These are phyloP conservation scores for Tulasnella sp. DNA, from an alignment of 768 basidiomycete genomes.

Conservation along the genomic window DNA sequence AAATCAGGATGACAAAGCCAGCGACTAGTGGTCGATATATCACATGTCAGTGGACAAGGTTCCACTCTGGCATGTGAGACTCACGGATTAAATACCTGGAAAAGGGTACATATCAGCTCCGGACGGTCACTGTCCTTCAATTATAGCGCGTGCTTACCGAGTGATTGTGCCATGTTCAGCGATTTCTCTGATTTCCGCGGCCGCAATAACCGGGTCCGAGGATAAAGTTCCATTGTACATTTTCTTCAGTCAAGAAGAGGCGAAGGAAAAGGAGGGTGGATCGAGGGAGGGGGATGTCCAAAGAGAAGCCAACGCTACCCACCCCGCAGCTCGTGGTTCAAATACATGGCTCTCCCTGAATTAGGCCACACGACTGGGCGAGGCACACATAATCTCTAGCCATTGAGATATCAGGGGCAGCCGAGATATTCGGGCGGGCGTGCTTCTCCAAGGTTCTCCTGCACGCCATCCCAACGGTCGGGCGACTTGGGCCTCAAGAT, in stretches of 20 bases:
- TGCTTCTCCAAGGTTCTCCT: background rate
- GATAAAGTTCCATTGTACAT: background rate
- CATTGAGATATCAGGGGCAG: background rate
- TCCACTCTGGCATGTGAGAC: background rate
- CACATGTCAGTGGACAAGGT: background rate
- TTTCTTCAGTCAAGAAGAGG: background rate
- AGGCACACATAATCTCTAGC: background rate
- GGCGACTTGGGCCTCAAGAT: background rate
- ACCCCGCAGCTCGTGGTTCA: slow-evolving; percentile 3
- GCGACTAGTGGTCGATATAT: background rate
- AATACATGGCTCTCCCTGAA: background rate
- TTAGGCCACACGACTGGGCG: slow-evolving; percentile 6
- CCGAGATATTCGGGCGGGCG: background rate
- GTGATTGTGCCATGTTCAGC: background rate
- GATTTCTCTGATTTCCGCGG: background rate
- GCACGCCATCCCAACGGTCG: slow-evolving; percentile 4
- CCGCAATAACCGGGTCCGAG: background rate
- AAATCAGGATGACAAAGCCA: slow-evolving; percentile 15
- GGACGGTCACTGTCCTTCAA: background rate
- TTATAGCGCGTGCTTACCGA: background rate
- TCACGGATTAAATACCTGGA: slow-evolving; percentile 12
- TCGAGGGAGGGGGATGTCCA: background rate
- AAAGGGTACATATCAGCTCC: background rate
- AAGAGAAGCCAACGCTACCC: background rate
- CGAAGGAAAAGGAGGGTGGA: background rate